Conservation (phyloP, 805 yeast genomes). For the Cyberlindnera subsufficiens region DNA sequence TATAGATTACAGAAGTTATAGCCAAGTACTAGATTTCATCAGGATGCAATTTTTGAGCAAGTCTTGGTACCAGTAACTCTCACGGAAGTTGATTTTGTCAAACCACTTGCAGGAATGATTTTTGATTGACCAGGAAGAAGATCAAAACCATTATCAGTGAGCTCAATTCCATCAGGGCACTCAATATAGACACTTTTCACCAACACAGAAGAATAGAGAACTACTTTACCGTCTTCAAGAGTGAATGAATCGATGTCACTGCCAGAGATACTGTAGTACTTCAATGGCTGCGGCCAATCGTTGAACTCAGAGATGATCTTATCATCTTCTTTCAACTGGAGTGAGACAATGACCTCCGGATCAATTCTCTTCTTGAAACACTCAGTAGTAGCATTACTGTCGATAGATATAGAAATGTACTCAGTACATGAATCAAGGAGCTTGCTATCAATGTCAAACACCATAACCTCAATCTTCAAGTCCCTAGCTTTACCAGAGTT, state of each 20-base stretch:
- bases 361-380: conserved; percentile 8
- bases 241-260: conserved; percentile 14
- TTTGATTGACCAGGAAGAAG: conserved; percentile 33
- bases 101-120: neutral
- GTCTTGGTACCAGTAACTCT: no score
- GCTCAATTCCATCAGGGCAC: conserved; percentile 18
- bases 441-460: neutral
- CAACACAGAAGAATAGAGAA: conserved; percentile 21
- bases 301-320: conserved; percentile 26
- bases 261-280: conserved; percentile 22
- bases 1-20: no score
- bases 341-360: neutral
- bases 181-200: conserved; percentile 39
- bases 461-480: neutral
- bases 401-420: conserved; percentile 12
- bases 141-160: conserved; percentile 44
- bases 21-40: no score
- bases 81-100: no score
- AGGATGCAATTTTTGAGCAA: no score
- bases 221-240: conserved; percentile 23
- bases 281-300: conserved; percentile 43
- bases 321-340: neutral
- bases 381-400: conserved; percentile 7
- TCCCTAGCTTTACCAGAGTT: neutral
- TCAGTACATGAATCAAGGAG: neutral